These are phyloP conservation scores for Pichia sp. DNA, from an alignment of 1,139 yeast genomes.

Conservation along the genomic window DNA sequence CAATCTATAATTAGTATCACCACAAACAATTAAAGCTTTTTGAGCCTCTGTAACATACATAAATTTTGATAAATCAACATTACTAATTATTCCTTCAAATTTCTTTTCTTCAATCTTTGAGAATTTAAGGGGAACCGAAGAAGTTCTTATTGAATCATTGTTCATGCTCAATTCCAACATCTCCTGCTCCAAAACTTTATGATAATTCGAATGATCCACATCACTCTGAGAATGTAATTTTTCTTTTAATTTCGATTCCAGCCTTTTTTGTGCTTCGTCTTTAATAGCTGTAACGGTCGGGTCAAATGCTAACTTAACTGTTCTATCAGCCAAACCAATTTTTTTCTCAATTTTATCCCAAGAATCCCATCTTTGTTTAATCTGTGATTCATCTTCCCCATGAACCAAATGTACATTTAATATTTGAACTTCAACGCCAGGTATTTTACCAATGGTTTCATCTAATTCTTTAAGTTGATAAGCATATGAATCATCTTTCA, in stretches of 20 bases:
- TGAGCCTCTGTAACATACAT: constrained; percentile 10
- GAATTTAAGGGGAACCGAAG: constrained; percentile 7
- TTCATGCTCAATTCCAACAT: background rate
- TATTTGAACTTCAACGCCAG: constrained; percentile 36
- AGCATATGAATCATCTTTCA: background rate
- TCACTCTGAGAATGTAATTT: background rate
- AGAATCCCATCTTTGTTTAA: constrained; percentile 38
- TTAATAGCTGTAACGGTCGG: background rate
- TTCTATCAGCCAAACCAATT: constrained; percentile 38
- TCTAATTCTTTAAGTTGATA: constrained; percentile 22
- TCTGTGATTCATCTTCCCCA: constrained; percentile 50
- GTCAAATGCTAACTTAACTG: constrained; percentile 16
- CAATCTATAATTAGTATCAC: constrained; percentile 69
- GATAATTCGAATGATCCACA: background rate
- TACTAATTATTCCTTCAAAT: constrained; percentile 32
- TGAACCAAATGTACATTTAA: constrained; percentile 63
- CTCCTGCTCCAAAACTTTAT: background rate
- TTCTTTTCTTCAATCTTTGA: constrained; percentile 34
- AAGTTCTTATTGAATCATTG: constrained; percentile 7
- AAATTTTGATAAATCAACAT: constrained; percentile 11
- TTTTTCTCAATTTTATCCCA: constrained; percentile 44
- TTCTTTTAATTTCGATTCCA: constrained; percentile 6
- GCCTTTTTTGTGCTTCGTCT: constrained; percentile 6
- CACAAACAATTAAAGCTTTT: constrained; percentile 44
- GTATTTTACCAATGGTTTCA: constrained; percentile 20